phyloP scores from a whole-genome alignment of 1,284 basidiomycete genomes.

The Mycosarcoma mackinlayi region DNA sequence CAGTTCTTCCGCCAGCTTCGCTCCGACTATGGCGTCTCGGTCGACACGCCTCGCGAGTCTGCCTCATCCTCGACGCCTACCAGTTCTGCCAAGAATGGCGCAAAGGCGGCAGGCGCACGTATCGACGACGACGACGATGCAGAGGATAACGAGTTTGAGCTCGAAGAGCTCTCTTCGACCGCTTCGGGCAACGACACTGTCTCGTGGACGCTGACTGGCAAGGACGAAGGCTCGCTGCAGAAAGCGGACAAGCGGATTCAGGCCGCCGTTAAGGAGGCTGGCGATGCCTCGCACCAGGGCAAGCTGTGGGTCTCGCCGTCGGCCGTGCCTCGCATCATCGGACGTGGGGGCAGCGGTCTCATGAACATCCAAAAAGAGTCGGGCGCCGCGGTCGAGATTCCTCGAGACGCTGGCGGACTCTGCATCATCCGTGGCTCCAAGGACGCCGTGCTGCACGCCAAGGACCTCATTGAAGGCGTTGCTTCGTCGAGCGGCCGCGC shows the following conservation, averaged over 20 bases:
- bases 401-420: constrained; percentile 50
- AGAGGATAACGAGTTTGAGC: constrained; percentile 46
- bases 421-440: constrained; percentile 59
- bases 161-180: constrained; percentile 39
- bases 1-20: constrained; percentile 60
- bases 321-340: constrained; percentile 55
- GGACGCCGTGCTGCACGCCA: constrained; percentile 54
- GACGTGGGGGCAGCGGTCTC: constrained; percentile 53
- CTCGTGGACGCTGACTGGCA: constrained; percentile 58
- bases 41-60: constrained; percentile 52
- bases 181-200: constrained; percentile 30
- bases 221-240: constrained; percentile 49
- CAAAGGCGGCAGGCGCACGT: constrained; percentile 33
- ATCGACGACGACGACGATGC: constrained; percentile 56
- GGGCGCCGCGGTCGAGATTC: constrained; percentile 59
- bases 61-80: constrained; percentile 17
- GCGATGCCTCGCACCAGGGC: constrained; percentile 50
- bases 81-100: constrained; percentile 18
- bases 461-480: constrained; percentile 51
- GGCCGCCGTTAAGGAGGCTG: constrained; percentile 32
- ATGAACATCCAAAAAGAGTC: constrained; percentile 55
- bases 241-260: constrained; percentile 46
- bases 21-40: constrained; percentile 52
- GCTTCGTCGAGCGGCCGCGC: constrained; percentile 29
- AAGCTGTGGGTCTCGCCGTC: constrained; percentile 47